Conservation (phyloP, 2,329 filamentous ascomycete species). For the Cladophialophora bantiana region DNA sequence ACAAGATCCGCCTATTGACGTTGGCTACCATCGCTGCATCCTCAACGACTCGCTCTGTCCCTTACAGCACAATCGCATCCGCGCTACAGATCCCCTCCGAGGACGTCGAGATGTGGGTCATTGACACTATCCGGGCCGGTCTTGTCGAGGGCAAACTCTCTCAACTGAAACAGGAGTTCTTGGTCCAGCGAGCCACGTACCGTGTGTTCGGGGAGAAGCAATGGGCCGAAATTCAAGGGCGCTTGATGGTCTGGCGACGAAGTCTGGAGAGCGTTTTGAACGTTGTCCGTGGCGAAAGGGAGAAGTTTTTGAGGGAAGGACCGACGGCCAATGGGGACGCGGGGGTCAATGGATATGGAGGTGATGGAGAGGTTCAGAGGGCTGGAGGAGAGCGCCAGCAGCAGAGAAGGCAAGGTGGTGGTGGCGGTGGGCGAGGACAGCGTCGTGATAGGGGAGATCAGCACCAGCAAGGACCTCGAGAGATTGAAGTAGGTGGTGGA, state of each 20-base stretch:
- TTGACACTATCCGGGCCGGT: conserved; percentile 94
- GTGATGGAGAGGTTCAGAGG: conserved; percentile 25
- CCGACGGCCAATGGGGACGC: conserved; percentile 36
- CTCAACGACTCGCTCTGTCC: conserved; percentile 82
- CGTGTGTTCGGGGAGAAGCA: conserved; percentile 97
- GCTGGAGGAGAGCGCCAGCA: conserved; percentile 26
- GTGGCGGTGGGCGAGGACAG: conserved; percentile 38
- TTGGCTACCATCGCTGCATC: conserved; percentile 87
- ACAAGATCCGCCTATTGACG: conserved; percentile 95
- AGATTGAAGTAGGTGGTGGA: conserved; percentile 47
- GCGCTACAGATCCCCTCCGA: conserved; percentile 81
- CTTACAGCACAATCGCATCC: conserved; percentile 83
- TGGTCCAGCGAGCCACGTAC: conserved; percentile 95
- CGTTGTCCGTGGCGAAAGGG: conserved; percentile 81
- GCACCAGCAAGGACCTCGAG: conserved; percentile 43
- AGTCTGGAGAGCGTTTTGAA: conserved; percentile 79
- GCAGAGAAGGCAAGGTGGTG: conserved; percentile 41
- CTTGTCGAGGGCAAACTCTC: conserved; percentile 96
- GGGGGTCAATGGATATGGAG: conserved; percentile 29
- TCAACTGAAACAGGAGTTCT: conserved; percentile 89
- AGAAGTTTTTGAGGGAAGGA: conserved; percentile 75
- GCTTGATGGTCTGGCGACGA: conserved; percentile 88
- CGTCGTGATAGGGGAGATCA: conserved; percentile 39
- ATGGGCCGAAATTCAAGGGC: conserved; percentile 91
- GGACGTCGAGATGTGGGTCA: conserved; percentile 98